Evolutionary conservation across 192 early-diverging fungal genomes (phyloP).

Genomic region (Coemansia sp.): DNA sequence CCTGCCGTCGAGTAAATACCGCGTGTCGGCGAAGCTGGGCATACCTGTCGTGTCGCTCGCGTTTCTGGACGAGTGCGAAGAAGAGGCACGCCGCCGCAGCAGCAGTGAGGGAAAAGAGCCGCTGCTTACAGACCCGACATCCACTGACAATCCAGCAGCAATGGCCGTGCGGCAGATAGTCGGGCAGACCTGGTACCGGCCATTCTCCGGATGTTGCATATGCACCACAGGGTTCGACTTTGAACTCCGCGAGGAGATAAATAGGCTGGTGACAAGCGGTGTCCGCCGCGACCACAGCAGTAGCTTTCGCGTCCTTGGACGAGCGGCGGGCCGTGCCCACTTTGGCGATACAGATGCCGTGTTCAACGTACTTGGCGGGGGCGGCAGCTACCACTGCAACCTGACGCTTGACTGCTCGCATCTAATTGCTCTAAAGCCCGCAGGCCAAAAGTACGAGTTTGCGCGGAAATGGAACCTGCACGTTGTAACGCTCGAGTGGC

Average conservation of each 20-base stretch:
- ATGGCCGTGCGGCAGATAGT: conserved; percentile 15
- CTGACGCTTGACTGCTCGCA: conserved; percentile 41
- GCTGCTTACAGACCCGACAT: background rate
- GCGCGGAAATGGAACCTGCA: conserved; percentile 25
- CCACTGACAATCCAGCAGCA: background rate
- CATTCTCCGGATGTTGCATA: conserved; percentile 38
- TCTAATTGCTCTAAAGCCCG: conserved; percentile 18
- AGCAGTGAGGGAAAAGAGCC: background rate
- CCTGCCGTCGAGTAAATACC: conserved; percentile 31
- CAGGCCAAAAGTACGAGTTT: conserved; percentile 44
- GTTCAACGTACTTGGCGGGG: conserved; percentile 20
- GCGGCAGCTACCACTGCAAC: conserved; percentile 26
- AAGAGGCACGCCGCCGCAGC: conserved; percentile 9
- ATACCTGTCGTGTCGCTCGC: conserved; percentile 35
- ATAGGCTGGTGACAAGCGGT: background rate
- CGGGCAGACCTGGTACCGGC: conserved; percentile 16
- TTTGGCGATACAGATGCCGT: background rate
- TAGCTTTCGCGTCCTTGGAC: background rate
- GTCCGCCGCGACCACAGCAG: background rate
- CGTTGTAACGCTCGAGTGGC: conserved; percentile 34
- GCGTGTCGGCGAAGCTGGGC: conserved; percentile 25
- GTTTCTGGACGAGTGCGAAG: conserved; percentile 39
- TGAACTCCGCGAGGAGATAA: conserved; percentile 34
- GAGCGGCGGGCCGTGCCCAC: background rate
- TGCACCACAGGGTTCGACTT: conserved; percentile 36